Evolutionary conservation across 371 early-diverging fungal species (phyloP), one percentile per base, ranked within the genome.

Genomic region (Mucor lusitanicus): DNA sequence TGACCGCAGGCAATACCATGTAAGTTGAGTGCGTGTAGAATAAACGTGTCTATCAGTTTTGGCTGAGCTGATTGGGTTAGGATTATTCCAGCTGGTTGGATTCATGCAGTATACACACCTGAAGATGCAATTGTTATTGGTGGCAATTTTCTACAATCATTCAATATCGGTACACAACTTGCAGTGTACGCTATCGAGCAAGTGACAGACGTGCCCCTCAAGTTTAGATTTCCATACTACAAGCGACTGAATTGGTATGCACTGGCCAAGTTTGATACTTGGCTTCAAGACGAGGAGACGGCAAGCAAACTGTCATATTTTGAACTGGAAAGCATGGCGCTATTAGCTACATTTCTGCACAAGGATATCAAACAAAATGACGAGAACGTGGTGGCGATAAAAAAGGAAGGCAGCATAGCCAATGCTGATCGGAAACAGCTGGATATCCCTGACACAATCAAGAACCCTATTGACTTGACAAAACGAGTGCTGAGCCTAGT

Each of bases 71-170:
- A 17, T 40, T 40, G 40, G 9, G 27, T 32, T 21, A 90, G 95
- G 84, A 86, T 96, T 37, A 95, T 97, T 61, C 97, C 97, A 7
- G 87, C 93, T 17, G 97, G 97, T 21, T 97, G 97, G 97, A 96
- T 97, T 61, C 97, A 97, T 78, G 92, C 95, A 0, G 97, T 96
- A 3, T 92, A 88, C 66, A 97, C 97, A 3, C 92, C 94, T 1
- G 78, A 80, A 21, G 95, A 95, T 61, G 87, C 96, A 0, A 77
- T 96, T 12, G 96, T 96, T 4, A 94, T 97, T 65, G 96, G 96
- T 8, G 97, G 97, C 23, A 97, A 96, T 73, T 96, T 95, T 71
- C 71, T 97, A 30, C 94, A 93, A 27, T 87, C 92, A 33, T 77
- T 91, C 61, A 87, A 89, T 68, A 88, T 94, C 9, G 81, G 80